Conservation (phyloP, 2,329 filamentous ascomycete species). For the Emericellopsis cladophorae region DNA sequence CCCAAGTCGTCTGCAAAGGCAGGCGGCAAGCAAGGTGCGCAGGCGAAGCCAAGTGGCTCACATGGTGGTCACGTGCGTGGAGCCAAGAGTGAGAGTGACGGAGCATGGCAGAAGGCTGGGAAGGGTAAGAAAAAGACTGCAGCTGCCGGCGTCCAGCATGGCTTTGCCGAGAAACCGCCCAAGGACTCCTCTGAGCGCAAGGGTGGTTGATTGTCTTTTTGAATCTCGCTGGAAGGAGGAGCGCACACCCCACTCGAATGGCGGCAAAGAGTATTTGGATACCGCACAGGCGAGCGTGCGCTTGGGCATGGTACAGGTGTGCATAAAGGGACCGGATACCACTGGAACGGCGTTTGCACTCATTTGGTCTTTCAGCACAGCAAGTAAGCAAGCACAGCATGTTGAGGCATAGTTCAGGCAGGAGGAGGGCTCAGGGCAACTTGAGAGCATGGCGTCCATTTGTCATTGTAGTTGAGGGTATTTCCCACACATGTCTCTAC, state of each 20-base stretch:
- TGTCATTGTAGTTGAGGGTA: no score
- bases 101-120: conserved; percentile 46
- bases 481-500: no score
- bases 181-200: conserved; percentile 50
- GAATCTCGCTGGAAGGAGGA: no score
- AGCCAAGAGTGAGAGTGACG: conserved; percentile 40
- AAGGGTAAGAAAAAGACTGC: conserved; percentile 32
- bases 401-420: no score
- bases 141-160: conserved; percentile 13
- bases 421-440: no score
- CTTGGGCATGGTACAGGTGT: background rate
- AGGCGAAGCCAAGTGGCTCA: conserved; percentile 22
- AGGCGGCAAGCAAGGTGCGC: background rate
- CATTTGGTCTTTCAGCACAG: no score
- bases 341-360: no score
- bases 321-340: no score
- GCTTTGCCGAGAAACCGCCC: conserved; percentile 39
- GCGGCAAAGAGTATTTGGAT: no score
- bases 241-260: no score
- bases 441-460: no score
- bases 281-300: background rate
- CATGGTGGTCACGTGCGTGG: conserved; percentile 39
- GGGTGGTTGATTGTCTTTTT: conserved; percentile 35
- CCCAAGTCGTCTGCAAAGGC: conserved; percentile 5
- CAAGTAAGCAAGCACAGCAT: no score